phyloP scores from a whole-genome alignment of 225 moss, liverwort and hornwort genomes.

The Marchantia paleacea region DNA sequence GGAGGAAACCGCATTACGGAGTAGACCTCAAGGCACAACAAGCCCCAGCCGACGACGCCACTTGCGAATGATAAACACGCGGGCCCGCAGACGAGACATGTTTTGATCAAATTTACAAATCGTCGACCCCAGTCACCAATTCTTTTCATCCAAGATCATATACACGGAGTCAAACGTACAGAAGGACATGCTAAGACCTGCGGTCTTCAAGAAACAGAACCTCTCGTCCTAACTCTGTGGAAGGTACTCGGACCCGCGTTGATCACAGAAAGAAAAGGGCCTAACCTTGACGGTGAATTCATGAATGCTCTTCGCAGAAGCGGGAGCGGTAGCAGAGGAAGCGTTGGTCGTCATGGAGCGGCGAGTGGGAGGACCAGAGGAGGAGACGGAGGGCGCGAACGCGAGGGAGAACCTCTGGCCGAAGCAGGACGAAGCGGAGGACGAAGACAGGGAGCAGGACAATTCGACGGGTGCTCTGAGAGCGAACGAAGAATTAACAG shows the following conservation, averaged over 20 bases:
- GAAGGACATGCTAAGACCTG: background rate
- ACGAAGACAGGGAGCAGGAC: constrained; percentile 9
- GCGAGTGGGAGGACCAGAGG: background rate
- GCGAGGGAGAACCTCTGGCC: constrained; percentile 5
- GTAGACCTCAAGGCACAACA: no score
- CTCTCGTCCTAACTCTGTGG: background rate
- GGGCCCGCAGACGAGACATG: no score
- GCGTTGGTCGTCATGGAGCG: constrained; percentile 11
- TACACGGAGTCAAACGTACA: background rate
- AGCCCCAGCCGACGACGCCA: no score
- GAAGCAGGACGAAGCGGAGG: constrained; percentile 16
- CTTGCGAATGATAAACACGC: no score
- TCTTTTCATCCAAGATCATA: background rate
- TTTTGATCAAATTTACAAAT: background rate
- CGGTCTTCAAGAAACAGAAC: background rate
- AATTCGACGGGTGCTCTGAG: background rate
- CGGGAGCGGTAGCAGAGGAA: constrained; percentile 29
- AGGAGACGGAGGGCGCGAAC: constrained; percentile 18
- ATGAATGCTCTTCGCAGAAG: constrained; percentile 37
- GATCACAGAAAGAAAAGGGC: background rate
- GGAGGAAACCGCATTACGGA: no score
- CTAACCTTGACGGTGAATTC: constrained; percentile 42
- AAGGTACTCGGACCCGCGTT: background rate
- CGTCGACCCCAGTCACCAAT: background rate
- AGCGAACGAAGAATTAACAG: background rate